These are phyloP conservation scores for Arthroderma sp. DNA, from an alignment of 2,329 filamentous ascomycete species.

Conservation along the genomic window DNA sequence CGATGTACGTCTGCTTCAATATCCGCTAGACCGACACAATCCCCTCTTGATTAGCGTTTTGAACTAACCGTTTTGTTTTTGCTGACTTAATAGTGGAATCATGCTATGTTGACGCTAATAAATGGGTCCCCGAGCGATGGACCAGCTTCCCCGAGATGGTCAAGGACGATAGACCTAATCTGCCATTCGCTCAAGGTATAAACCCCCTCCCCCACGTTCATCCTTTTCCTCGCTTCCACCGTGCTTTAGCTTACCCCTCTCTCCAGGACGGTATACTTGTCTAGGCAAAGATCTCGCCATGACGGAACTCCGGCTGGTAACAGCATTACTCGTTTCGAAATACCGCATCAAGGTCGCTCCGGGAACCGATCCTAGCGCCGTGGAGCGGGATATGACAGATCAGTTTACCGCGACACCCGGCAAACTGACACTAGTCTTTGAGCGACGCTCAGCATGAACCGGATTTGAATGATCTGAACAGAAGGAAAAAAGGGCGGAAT, in stretches of 20 bases:
- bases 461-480: too few species aligned
- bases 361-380: neutral
- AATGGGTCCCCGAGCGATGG: constrained; percentile 17
- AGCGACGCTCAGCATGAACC: neutral
- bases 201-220: too few species aligned
- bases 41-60: too few species aligned
- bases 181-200: constrained; percentile 13
- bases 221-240: too few species aligned
- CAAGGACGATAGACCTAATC: constrained; percentile 10
- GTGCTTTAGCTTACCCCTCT: too few species aligned
- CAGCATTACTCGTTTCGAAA: constrained; percentile 9
- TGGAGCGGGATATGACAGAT: neutral
- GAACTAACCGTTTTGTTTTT: too few species aligned
- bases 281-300: constrained; percentile 15
- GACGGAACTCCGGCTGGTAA: constrained; percentile 16
- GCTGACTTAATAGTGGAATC: neutral
- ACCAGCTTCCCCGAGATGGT: constrained; percentile 12
- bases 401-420: constrained; percentile 1
- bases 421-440: neutral
- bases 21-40: too few species aligned
- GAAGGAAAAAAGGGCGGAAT: too few species aligned
- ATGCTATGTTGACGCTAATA: constrained; percentile 4
- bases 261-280: constrained; percentile 13
- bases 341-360: constrained; percentile 11
- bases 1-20: constrained; percentile 13